Evolutionary conservation across 2,329 filamentous ascomycete species (phyloP).

Genomic region (Colletotrichum sp.): DNA sequence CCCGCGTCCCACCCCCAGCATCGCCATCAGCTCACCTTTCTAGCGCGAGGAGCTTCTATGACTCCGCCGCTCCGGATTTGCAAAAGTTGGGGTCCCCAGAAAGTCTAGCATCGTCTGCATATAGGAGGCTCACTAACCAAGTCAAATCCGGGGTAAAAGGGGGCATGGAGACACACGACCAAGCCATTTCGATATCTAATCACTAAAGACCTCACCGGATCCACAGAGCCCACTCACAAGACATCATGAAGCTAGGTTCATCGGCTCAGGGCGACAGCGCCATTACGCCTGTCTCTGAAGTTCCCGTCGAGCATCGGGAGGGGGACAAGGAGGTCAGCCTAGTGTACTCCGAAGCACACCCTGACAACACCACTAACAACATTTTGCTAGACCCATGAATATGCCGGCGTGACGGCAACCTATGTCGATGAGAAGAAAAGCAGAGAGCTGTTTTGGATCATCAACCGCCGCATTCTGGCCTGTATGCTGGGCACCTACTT

Average conservation of each 20-base stretch:
- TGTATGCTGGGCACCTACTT: conserved; percentile 57
- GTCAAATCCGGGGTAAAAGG: neutral
- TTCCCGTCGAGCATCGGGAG: neutral
- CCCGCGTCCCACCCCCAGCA: neutral
- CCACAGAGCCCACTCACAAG: neutral
- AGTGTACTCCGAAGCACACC: no score
- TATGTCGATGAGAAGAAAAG: conserved; percentile 57
- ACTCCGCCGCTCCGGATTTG: neutral
- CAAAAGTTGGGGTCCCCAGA: neutral
- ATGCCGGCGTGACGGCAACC: conserved; percentile 10
- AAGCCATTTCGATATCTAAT: neutral
- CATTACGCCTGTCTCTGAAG: neutral
- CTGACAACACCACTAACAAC: neutral
- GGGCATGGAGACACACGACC: neutral
- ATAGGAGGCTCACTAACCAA: neutral
- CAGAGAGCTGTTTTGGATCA: conserved; percentile 50
- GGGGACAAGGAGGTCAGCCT: neutral
- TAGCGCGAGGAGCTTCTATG: neutral
- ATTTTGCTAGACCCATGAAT: neutral
- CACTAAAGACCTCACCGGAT: neutral
- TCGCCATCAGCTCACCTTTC: neutral
- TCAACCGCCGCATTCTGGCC: conserved; percentile 53
- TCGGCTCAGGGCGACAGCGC: neutral
- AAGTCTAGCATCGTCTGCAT: neutral
- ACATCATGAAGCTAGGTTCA: neutral